Conservation (phyloP, 78 protist genomes). For the Dictyostelium citrinum region DNA sequence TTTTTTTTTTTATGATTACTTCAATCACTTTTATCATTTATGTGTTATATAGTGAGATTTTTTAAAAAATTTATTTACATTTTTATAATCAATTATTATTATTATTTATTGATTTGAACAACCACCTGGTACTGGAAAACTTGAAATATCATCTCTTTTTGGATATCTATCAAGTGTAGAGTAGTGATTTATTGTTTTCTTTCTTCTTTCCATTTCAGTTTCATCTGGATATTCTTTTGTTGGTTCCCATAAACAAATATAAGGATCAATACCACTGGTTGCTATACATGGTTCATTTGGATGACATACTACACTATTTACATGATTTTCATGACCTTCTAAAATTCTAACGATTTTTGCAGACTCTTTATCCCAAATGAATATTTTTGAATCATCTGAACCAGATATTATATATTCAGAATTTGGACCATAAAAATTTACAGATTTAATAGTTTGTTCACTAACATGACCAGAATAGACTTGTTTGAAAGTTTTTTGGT, state of each 20-base stretch:
- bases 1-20: neutral
- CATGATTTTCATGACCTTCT: slow-evolving; percentile 43
- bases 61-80: too few relatives aligned
- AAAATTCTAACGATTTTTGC: slow-evolving; percentile 42
- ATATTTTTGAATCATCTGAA: slow-evolving; percentile 51
- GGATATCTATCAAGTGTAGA: neutral
- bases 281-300: slow-evolving; percentile 47
- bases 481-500: slow-evolving; percentile 16
- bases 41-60: too few relatives aligned
- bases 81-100: neutral
- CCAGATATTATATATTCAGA: slow-evolving; percentile 73
- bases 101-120: neutral
- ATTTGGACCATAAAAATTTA: slow-evolving; percentile 77
- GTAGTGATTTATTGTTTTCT: neutral
- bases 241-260: slow-evolving; percentile 51
- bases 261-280: slow-evolving; percentile 38
- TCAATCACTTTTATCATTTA: too few relatives aligned
- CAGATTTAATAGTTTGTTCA: slow-evolving; percentile 63
- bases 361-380: slow-evolving; percentile 75
- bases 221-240: neutral
- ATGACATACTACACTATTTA: slow-evolving; percentile 42
- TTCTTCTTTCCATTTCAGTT: neutral
- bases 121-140: neutral
- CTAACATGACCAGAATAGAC: slow-evolving; percentile 54
- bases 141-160: neutral